Evolutionary conservation across 192 early-diverging fungal species (phyloP).

Genomic region (Funneliformis mosseae): DNA sequence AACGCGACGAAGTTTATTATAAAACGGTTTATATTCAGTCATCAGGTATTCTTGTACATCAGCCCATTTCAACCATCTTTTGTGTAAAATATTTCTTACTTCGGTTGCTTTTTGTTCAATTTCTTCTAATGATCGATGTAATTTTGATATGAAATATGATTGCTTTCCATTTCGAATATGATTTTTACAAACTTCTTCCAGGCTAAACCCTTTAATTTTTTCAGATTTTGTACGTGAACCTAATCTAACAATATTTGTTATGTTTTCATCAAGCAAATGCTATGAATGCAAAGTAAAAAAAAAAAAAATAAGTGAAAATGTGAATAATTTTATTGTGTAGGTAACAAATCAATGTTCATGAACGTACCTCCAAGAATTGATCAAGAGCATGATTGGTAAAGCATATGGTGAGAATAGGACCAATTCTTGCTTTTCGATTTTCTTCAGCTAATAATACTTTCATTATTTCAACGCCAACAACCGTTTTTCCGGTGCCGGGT

Average conservation of each 20-base stretch:
- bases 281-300: too few species aligned
- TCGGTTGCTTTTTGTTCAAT: slow-evolving; percentile 24
- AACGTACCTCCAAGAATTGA: too few species aligned
- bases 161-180: too few species aligned
- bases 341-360: too few species aligned
- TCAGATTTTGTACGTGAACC: slow-evolving; percentile 46
- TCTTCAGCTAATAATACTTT: too few species aligned
- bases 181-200: neutral
- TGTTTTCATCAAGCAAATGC: too few species aligned
- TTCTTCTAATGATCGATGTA: slow-evolving; percentile 1
- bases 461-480: too few species aligned
- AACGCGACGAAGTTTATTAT: neutral
- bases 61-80: slow-evolving; percentile 22
- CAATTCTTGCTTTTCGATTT: too few species aligned
- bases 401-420: too few species aligned
- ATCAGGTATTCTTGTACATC: slow-evolving; percentile 23
- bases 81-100: slow-evolving; percentile 26
- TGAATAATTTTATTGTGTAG: neutral
- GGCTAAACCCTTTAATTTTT: slow-evolving; percentile 32
- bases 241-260: slow-evolving; percentile 48
- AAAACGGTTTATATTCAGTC: slow-evolving; percentile 1
- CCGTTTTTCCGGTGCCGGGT: too few species aligned
- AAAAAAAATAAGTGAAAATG: neutral
- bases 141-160: neutral
- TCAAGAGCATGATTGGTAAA: too few species aligned